phyloP scores from a whole-genome alignment of 441 rosid species.

The Mallotus repandus region DNA sequence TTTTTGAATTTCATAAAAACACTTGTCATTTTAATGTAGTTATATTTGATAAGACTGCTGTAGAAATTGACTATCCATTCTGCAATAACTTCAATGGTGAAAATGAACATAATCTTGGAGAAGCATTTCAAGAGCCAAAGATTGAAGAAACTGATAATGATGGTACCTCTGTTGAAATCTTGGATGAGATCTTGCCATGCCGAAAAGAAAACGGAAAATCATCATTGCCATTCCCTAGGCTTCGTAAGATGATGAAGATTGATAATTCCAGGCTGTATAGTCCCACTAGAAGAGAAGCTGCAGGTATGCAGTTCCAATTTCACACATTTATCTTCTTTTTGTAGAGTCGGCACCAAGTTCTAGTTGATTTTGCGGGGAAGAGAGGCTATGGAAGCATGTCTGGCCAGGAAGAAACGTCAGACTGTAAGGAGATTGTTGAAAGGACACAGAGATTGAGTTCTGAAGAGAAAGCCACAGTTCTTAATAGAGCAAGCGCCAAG shows the following conservation, averaged over 20 bases:
- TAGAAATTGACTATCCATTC: slow-evolving; percentile 33
- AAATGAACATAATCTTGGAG: background rate
- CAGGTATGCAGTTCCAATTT: no score
- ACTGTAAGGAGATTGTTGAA: no score
- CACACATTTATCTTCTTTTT: no score
- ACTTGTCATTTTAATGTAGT: slow-evolving; percentile 25
- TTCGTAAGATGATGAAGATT: background rate
- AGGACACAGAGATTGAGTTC: no score
- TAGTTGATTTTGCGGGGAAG: background rate
- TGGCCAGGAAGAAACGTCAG: no score
- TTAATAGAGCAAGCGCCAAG: slow-evolving; percentile 15
- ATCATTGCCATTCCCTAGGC: background rate
- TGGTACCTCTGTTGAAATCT: background rate
- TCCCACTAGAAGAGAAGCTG: no score
- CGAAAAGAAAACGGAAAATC: background rate
- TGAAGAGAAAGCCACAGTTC: background rate
- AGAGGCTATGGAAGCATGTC: no score
- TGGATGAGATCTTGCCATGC: background rate
- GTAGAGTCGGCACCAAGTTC: no score
- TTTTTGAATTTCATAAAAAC: slow-evolving; percentile 34
- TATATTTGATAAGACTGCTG: slow-evolving; percentile 29
- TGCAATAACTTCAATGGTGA: background rate
- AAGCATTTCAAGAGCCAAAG: background rate
- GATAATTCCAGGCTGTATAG: background rate
- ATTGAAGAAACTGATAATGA: no score